These are phyloP conservation scores for Didymosphaeria variabile DNA, from an alignment of 2,329 filamentous ascomycete genomes.

Conservation along the genomic window DNA sequence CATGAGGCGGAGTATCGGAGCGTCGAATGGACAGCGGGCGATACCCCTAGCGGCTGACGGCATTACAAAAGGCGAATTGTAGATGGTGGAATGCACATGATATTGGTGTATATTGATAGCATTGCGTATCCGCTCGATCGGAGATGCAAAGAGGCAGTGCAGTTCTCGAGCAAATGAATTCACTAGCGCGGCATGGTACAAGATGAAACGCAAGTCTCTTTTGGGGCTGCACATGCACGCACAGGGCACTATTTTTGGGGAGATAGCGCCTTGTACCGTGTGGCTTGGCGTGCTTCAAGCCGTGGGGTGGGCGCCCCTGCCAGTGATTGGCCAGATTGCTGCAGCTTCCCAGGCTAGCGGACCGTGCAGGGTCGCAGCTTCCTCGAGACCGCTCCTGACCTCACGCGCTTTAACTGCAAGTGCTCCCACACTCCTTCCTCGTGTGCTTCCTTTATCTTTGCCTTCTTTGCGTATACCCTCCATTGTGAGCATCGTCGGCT, in stretches of 20 bases:
- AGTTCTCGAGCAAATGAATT: conserved; percentile 12
- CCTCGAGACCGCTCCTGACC: conserved; percentile 20
- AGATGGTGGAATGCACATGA: conserved; percentile 12
- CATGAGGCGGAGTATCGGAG: conserved; percentile 25
- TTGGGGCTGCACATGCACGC: conserved; percentile 19
- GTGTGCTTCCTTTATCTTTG: conserved; percentile 13
- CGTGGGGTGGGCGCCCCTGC: no score
- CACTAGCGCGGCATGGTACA: conserved; percentile 10
- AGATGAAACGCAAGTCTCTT: conserved; percentile 31
- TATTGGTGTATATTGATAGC: conserved; percentile 20
- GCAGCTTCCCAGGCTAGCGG: conserved; percentile 12
- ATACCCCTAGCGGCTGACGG: conserved; percentile 5
- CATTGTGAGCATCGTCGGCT: conserved; percentile 1
- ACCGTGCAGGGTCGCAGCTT: conserved; percentile 24
- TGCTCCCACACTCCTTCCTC: conserved; percentile 18
- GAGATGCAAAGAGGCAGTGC: conserved; percentile 24
- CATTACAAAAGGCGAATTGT: conserved; percentile 11
- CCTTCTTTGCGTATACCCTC: not conserved
- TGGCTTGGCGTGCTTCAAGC: not conserved
- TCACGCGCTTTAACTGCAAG: not conserved
- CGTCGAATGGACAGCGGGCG: conserved; percentile 16
- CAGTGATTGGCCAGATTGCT: conserved; percentile 27
- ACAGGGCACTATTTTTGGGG: conserved; percentile 32
- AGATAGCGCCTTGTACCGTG: conserved; percentile 6
- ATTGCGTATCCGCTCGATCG: conserved; percentile 15